Evolutionary conservation across 2,329 filamentous ascomycete species (phyloP), one percentile per base, ranked within the genome.

Genomic region (Monosporascus sp.): DNA sequence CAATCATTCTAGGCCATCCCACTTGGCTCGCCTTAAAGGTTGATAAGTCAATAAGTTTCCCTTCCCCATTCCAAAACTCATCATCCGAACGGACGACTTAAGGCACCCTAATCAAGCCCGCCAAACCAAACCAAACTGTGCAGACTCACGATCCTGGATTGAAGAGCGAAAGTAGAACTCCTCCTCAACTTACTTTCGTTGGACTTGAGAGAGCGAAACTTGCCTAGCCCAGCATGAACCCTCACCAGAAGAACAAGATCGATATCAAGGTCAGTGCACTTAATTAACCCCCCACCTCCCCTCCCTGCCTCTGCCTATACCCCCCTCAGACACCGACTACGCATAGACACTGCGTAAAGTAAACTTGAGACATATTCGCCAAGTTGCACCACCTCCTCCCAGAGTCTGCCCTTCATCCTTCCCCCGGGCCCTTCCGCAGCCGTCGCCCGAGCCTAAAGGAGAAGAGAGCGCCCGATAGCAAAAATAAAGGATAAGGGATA

Each of bases 221-320:
- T 19, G 19, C 19, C 19, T 41, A 8, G 22, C 14, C 57, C 73
- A 79, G 64, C 61, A 95, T 97, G 91, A 97, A 97, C 73, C 93
- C 93, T 65, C 91, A 92, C 73, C 90, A 97, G 81, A 92, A 96
- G 82, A 97, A 97, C 82, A 97, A 99, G 81, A 82, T 97, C 67
- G 94, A 99, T 75, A 82, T 97, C 75, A 92, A 83, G 79, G 94
- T 97, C 78, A 78, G 89, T 82, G 59, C 54, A 46, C 61, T 48
- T 46, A 20, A 47, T 26, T 43, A 54, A 57, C 58, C 52, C 48
- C 40, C 48, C 50, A 50, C 50, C 52, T 52, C 50, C 26, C 49
- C 49, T 46, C 44, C 41, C 49, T 56, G 51, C 44, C 49, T 49
- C 50, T 41, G 46, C 54, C 24, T 48, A n/a, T 41, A 54, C 53